These are phyloP conservation scores for Coemansia sp. DNA, from an alignment of 192 early-diverging fungal species.

Conservation along the genomic window DNA sequence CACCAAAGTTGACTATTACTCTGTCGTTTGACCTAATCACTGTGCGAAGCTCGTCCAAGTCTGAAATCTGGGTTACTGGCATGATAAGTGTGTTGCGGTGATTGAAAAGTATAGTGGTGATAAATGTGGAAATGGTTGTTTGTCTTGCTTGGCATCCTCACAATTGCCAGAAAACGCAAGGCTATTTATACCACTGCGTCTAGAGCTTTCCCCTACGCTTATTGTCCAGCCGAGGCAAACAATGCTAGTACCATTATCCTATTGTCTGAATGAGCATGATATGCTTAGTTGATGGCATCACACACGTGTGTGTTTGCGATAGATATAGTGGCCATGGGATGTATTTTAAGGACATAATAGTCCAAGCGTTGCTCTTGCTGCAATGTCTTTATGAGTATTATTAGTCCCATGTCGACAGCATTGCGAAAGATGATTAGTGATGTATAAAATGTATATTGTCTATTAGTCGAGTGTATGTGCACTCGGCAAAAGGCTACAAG, in stretches of 20 bases:
- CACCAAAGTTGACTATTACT: constrained; percentile 75
- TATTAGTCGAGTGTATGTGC: background rate
- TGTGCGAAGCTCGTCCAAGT: constrained; percentile 1
- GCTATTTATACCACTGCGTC: background rate
- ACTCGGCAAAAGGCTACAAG: background rate
- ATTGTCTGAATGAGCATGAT: background rate
- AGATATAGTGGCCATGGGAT: background rate
- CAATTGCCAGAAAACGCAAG: background rate
- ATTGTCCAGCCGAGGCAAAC: background rate
- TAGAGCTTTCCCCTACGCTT: background rate
- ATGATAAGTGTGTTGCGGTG: background rate
- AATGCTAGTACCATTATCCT: background rate
- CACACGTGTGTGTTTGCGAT: background rate
- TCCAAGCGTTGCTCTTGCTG: background rate
- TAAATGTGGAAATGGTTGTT: background rate
- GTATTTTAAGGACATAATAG: background rate
- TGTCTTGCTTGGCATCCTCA: background rate
- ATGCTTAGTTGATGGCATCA: background rate
- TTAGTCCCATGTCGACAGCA: background rate
- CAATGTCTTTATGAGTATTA: background rate
- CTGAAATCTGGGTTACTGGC: background rate
- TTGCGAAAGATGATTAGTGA: background rate
- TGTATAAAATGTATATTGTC: background rate
- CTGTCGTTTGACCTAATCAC: constrained; percentile 20
- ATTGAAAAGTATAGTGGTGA: background rate